Percentiles rank a stretch among this genome's conserved stretches.
These are phyloP conservation scores for Calonectria ilicicola DNA, from an alignment of 2,329 filamentous ascomycete species.

Conservation along the genomic window DNA sequence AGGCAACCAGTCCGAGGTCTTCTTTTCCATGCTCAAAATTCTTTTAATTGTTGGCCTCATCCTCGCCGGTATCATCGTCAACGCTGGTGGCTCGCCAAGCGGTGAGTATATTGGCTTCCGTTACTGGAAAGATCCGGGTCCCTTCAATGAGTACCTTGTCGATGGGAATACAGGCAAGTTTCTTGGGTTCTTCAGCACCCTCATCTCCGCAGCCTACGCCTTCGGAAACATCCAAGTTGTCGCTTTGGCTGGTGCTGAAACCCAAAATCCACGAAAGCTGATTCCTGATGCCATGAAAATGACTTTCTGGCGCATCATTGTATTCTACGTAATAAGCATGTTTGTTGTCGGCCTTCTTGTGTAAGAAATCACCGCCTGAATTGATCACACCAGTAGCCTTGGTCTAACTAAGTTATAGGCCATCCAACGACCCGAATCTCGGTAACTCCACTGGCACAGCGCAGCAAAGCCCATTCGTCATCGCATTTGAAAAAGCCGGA, in stretches of 20 bases:
- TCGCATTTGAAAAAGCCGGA: neutral
- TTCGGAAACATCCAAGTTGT: slow-evolving; percentile 53
- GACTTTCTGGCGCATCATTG: neutral
- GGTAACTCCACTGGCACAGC: slow-evolving; percentile 4
- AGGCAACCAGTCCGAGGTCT: slow-evolving; percentile 63
- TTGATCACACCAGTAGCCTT: no score
- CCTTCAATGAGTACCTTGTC: slow-evolving; percentile 59
- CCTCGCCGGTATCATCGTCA: slow-evolving; percentile 67
- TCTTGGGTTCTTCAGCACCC: slow-evolving; percentile 54
- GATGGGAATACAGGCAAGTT: slow-evolving; percentile 65
- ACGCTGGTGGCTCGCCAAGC: slow-evolving; percentile 67
- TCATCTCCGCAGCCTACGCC: slow-evolving; percentile 54
- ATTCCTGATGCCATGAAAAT: neutral
- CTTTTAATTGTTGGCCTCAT: slow-evolving; percentile 71
- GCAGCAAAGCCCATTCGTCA: slow-evolving; percentile 17
- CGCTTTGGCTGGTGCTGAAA: neutral
- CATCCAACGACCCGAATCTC: neutral
- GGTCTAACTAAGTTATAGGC: neutral
- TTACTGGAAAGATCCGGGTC: slow-evolving; percentile 70
- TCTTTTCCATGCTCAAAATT: slow-evolving; percentile 69
- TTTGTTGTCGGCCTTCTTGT: slow-evolving; percentile 6
- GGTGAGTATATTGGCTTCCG: slow-evolving; percentile 70
- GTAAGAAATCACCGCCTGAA: neutral
- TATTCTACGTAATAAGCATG: slow-evolving; percentile 4
- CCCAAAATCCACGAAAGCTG: neutral